phyloP scores from a whole-genome alignment of 176 grass and related monocot genomes.

The Rhynchospora tenuis region DNA sequence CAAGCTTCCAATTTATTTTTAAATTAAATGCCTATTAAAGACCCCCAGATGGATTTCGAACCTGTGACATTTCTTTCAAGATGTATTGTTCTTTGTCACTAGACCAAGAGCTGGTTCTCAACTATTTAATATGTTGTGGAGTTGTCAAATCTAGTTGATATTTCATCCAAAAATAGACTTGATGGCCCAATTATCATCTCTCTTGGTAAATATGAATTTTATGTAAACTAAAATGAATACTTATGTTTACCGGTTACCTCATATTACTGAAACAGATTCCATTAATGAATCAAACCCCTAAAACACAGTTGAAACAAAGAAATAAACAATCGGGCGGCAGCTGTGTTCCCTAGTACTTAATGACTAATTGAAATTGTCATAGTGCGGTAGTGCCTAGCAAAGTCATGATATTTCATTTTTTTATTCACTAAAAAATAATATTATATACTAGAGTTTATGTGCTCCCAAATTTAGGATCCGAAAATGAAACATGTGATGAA shows the following conservation, averaged over 20 bases:
- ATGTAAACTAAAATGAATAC: too few relatives aligned
- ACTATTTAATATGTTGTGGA: slow-evolving; percentile 78
- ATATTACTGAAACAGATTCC: neutral
- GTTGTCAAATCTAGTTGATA: slow-evolving; percentile 78
- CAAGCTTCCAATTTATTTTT: too few relatives aligned
- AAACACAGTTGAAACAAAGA: neutral
- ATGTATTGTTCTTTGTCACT: too few relatives aligned
- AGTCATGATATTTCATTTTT: too few relatives aligned
- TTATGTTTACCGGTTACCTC: neutral
- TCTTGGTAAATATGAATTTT: slow-evolving; percentile 24
- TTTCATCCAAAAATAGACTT: slow-evolving; percentile 91
- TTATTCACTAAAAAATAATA: too few relatives aligned
- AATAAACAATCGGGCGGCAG: neutral
- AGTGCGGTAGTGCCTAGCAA: too few relatives aligned
- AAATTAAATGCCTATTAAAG: too few relatives aligned
- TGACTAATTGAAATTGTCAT: too few relatives aligned
- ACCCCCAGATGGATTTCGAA: too few relatives aligned
- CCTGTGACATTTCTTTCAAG: too few relatives aligned
- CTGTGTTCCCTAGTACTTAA: too few relatives aligned
- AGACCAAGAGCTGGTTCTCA: too few relatives aligned
- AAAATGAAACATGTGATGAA: neutral
- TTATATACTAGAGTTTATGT: neutral
- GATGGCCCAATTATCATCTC: slow-evolving; percentile 85
- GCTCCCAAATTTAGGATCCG: neutral
- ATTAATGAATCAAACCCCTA: neutral